Evolutionary conservation across 1,284 basidiomycete species (phyloP), one percentile per base, ranked within the genome.

Genomic region (Melampsora larici-populina): DNA sequence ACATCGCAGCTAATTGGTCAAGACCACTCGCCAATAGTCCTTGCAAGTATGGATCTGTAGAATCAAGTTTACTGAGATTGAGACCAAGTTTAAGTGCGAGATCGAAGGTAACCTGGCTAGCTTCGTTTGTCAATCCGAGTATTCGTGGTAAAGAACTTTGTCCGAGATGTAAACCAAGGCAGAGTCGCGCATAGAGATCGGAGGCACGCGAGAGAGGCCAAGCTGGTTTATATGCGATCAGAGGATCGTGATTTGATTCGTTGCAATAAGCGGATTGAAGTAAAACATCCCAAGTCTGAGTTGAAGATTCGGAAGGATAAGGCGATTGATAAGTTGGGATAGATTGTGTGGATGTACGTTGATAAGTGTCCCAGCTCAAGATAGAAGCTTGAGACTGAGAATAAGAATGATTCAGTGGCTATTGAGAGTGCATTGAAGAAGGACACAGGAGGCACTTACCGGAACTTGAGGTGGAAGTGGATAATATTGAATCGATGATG

Each of bases 301-400:
- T 58, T 9, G 72, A 68, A 58, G 48, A 29, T 43, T 75, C 72
- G 49, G 65, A 17, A 11, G 46, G 72, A 55, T 75, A 75, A 8
- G 72, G 72, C 24, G 72, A 55, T 36, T 75, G 72, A 36, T 75
- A 75, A 13, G 21, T 40, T 29, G 65, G 64, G 17, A 51, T 43
- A 40, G 49, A 46, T n/a, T 75, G 26, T 15, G 72, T 51, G 51
- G 29, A n/a, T 36, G 64, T 62, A 67, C 72, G 72, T 43, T 43
- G n/a, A 55, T 66, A 75, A 18, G 64, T 26, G 55, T 75, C 72
- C 72, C 72, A 75, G 72, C 72, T 67, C 29, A 67, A 40, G 15
- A 75, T 51, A 24, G 33, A 29, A 72, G 55, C 33, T 46, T 73
- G 55, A 60, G 21, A 9, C 55, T 60, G 17, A 29, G 18, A 60